A percentile compares a stretch with the other conserved stretches of the same genome.
Evolutionary conservation across 164 flowering plant genomes (phyloP).

Genomic region (Dillenia turbinata): DNA sequence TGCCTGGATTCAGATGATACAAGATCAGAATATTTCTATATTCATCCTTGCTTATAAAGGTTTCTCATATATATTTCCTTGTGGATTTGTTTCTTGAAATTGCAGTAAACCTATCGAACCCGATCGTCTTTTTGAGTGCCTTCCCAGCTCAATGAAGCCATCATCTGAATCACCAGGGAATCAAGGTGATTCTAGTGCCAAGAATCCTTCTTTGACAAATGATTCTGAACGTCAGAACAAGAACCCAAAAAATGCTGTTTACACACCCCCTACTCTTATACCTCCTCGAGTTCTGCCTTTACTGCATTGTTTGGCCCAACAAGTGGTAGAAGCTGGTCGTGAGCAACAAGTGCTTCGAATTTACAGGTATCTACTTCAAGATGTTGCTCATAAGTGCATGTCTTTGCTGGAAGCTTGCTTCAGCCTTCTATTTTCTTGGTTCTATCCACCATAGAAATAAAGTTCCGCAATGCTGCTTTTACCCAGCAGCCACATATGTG

Average conservation of each 20-base stretch:
- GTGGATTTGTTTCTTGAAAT: too few relatives aligned
- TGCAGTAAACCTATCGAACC: conserved; percentile 57
- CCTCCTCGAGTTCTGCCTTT: conserved; percentile 84
- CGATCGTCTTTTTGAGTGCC: conserved; percentile 88
- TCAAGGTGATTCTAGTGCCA: conserved; percentile 37
- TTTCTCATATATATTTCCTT: too few relatives aligned
- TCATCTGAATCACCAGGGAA: conserved; percentile 61
- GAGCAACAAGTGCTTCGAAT: conserved; percentile 64
- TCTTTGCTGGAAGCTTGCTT: too few relatives aligned
- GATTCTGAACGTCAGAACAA: conserved; percentile 43
- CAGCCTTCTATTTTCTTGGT: too few relatives aligned
- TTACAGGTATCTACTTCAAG: conserved; percentile 47
- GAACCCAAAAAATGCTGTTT: conserved; percentile 49
- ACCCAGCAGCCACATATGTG: too few relatives aligned
- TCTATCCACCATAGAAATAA: too few relatives aligned
- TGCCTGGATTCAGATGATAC: too few relatives aligned
- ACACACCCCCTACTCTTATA: conserved; percentile 76
- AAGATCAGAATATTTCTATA: too few relatives aligned
- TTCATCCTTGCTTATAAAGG: too few relatives aligned
- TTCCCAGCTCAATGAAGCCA: conserved; percentile 75
- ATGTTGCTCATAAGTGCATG: too few relatives aligned
- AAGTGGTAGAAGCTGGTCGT: conserved; percentile 81
- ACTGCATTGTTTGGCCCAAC: conserved; percentile 79
- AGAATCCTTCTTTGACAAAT: conserved; percentile 19
- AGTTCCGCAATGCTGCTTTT: too few relatives aligned